phyloP scores from a whole-genome alignment of 768 basidiomycete genomes.

The Lactarius akahatsu region DNA sequence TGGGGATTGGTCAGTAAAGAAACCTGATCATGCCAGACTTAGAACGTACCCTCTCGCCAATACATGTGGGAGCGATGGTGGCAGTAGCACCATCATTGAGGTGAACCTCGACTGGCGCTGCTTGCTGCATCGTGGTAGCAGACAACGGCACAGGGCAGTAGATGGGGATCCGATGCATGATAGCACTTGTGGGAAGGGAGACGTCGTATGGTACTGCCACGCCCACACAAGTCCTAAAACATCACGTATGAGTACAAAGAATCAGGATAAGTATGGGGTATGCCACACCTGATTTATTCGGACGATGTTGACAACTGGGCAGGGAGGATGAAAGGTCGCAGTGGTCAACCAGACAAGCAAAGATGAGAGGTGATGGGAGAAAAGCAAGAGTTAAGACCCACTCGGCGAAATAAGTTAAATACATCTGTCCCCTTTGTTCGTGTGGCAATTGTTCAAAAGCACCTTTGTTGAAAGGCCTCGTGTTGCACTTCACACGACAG shows the following conservation, averaged over 20 bases:
- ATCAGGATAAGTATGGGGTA: background rate
- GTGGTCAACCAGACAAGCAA: background rate
- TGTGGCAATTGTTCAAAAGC: too few relatives aligned
- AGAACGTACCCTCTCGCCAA: background rate
- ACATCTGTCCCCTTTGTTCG: too few relatives aligned
- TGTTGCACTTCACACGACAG: too few relatives aligned
- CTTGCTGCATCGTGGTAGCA: background rate
- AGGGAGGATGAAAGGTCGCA: background rate
- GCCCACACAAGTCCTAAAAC: background rate
- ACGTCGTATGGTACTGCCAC: background rate
- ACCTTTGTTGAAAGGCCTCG: too few relatives aligned
- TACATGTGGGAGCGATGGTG: background rate
- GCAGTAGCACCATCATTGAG: background rate
- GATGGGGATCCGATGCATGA: background rate
- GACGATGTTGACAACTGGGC: background rate
- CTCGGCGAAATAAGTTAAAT: too few relatives aligned
- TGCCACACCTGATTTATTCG: background rate
- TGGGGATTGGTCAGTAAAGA: background rate
- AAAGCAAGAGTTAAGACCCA: too few relatives aligned
- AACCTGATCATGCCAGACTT: background rate
- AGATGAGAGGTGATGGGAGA: background rate
- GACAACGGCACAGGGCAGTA: background rate
- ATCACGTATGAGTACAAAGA: background rate
- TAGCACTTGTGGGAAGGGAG: background rate
- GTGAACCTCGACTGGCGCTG: background rate